A percentile compares a stretch with the other conserved stretches of the same genome.
These are phyloP conservation scores for Penicillium cinerascens DNA, from an alignment of 495 filamentous ascomycete genomes.

Conservation along the genomic window DNA sequence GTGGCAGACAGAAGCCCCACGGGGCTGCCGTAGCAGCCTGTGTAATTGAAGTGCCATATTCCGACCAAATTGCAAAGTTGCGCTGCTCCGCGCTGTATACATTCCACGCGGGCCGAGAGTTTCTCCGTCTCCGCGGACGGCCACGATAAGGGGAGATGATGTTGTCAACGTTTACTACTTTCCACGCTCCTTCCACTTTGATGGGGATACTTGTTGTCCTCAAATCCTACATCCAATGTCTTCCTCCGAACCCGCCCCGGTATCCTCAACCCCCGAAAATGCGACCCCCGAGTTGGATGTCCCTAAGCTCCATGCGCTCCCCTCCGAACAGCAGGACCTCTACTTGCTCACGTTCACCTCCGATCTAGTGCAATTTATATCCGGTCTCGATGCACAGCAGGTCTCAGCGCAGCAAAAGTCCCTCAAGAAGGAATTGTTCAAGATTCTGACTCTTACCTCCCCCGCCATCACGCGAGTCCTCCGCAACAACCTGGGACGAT, in stretches of 20 bases:
- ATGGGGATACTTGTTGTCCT: constrained; percentile 25
- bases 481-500: constrained; percentile 80
- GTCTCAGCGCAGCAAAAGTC: constrained; percentile 83
- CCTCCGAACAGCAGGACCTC: constrained; percentile 93
- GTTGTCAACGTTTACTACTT: constrained; percentile 5
- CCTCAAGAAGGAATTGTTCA: constrained; percentile 85
- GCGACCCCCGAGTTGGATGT: constrained; percentile 69
- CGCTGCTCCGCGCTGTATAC: constrained; percentile 7
- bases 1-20: constrained; percentile 7
- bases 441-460: constrained; percentile 80
- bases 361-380: constrained; percentile 76
- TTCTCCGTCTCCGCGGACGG: constrained; percentile 37
- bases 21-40: constrained; percentile 13
- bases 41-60: constrained; percentile 17
- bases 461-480: constrained; percentile 86
- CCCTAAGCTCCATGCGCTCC: constrained; percentile 79
- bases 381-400: constrained; percentile 66
- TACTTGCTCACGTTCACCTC: constrained; percentile 88
- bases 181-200: constrained; percentile 6
- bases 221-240: constrained; percentile 33
- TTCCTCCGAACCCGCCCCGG: constrained; percentile 31
- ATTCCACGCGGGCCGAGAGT: constrained; percentile 32
- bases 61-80: neutral
- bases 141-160: constrained; percentile 27
- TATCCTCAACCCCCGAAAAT: constrained; percentile 30